phyloP scores from a whole-genome alignment of 805 yeast species.

The Teunomyces panamensis region DNA sequence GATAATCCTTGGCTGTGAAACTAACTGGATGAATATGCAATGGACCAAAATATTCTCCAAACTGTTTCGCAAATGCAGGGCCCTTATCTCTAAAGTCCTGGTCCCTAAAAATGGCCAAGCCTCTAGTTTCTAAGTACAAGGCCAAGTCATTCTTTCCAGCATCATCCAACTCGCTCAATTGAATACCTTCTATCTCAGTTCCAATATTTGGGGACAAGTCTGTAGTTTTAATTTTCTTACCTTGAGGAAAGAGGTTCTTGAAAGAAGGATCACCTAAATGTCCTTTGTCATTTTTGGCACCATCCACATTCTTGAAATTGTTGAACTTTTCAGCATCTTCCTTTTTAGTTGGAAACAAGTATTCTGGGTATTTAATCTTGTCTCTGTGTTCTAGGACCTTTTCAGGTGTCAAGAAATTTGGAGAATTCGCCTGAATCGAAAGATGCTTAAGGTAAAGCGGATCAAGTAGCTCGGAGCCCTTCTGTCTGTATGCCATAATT shows the following conservation, averaged over 20 bases:
- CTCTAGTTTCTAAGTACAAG: constrained; percentile 22
- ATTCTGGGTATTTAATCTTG: constrained; percentile 21
- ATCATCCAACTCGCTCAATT: constrained; percentile 23
- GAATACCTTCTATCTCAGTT: constrained; percentile 25
- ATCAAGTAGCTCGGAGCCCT: constrained; percentile 8
- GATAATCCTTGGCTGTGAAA: constrained; percentile 18
- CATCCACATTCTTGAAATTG: constrained; percentile 17
- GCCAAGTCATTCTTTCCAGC: constrained; percentile 27
- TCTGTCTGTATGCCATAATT: constrained; percentile 6
- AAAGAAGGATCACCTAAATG: constrained; percentile 22
- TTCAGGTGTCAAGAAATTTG: constrained; percentile 1
- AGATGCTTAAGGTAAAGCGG: constrained; percentile 5
- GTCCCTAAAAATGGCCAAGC: constrained; percentile 23
- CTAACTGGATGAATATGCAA: constrained; percentile 25
- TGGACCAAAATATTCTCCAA: constrained; percentile 25
- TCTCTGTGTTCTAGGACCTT: constrained; percentile 12
- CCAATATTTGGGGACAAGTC: constrained; percentile 26
- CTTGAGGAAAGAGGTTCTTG: constrained; percentile 17
- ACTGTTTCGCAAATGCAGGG: constrained; percentile 17
- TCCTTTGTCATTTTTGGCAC: constrained; percentile 23
- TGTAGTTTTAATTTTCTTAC: constrained; percentile 10
- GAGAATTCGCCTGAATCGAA: background rate
- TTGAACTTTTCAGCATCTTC: constrained; percentile 19
- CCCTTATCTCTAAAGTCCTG: constrained; percentile 27
- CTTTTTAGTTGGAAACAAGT: constrained; percentile 13